These are phyloP conservation scores for Chlamydomonas sphaeroides DNA, from an alignment of 139 green algal species.

Conservation along the genomic window DNA sequence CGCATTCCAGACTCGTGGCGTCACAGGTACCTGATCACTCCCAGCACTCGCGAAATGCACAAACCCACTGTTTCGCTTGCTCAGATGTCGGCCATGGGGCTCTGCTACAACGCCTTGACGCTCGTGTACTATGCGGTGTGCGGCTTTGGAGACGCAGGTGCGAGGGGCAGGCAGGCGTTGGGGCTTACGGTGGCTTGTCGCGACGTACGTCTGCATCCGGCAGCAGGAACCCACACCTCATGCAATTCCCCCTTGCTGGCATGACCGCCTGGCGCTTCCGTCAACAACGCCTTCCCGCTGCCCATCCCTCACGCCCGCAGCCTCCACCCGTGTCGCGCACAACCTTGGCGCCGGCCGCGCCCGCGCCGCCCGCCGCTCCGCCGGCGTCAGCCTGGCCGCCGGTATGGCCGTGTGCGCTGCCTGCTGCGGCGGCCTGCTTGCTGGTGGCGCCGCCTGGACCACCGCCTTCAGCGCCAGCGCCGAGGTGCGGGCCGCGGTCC, in stretches of 20 bases:
- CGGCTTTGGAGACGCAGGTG: slow-evolving; percentile 23
- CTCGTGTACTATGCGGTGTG: slow-evolving; percentile 11
- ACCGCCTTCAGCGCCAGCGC: neutral
- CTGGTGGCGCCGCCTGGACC: neutral
- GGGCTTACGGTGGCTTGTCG: no score
- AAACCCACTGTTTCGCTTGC: no score
- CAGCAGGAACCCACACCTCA: no score
- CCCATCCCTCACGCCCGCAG: no score
- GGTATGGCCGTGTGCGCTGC: slow-evolving; percentile 3
- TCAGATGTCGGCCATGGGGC: slow-evolving; percentile 33
- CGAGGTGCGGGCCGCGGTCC: neutral
- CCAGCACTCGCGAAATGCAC: no score
- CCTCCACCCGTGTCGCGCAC: slow-evolving; percentile 5
- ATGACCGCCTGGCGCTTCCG: no score
- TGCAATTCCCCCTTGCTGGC: no score
- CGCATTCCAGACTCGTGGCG: no score
- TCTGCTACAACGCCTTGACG: slow-evolving; percentile 30
- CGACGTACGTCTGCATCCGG: no score
- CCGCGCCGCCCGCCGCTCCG: neutral
- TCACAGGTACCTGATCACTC: neutral
- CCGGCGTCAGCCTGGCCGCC: neutral
- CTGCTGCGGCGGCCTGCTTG: neutral
- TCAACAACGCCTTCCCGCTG: no score
- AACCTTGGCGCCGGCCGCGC: neutral
- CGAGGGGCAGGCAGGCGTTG: no score